A percentile compares a stretch with the other conserved stretches of the same genome.
phyloP scores from a whole-genome alignment of 352 stramenopile genomes.

The Phytopythium oedochilum region DNA sequence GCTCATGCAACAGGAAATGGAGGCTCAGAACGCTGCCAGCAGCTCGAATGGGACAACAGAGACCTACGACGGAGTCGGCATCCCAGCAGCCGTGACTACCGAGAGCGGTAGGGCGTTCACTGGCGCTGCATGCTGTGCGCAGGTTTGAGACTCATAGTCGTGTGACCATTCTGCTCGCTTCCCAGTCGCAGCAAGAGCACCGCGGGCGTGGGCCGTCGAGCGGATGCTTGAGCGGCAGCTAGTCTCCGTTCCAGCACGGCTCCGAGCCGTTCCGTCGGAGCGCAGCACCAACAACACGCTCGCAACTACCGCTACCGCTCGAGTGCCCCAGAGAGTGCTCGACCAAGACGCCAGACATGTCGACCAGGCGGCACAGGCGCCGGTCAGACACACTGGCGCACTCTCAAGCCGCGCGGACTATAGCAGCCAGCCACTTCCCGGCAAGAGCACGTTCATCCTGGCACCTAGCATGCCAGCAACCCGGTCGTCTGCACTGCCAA shows the following conservation, averaged over 20 bases:
- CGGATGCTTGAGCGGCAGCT: slow-evolving; percentile 40
- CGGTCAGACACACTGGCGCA: neutral
- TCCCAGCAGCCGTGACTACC: neutral
- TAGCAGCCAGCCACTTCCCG: neutral
- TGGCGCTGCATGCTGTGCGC: neutral
- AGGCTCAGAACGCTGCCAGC: slow-evolving; percentile 46
- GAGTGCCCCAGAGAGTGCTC: neutral
- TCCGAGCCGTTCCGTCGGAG: slow-evolving; percentile 11
- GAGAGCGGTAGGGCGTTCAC: neutral
- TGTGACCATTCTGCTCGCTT: neutral
- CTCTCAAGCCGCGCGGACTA: neutral
- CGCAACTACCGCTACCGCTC: neutral
- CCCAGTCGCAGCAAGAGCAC: slow-evolving; percentile 16
- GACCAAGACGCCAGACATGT: neutral
- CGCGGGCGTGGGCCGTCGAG: slow-evolving; percentile 54
- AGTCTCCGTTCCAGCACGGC: slow-evolving; percentile 29
- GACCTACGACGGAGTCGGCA: neutral
- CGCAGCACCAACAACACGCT: neutral
- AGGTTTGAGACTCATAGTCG: neutral
- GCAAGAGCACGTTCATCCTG: slow-evolving; percentile 2
- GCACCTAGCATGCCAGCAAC: neutral
- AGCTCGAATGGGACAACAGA: neutral
- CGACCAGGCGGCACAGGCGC: neutral
- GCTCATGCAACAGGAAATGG: slow-evolving; percentile 39
- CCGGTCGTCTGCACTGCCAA: neutral